Base-by-base conservation (phyloP, 129 eudicot genomes). In the Chrysanthemum seticuspe region DNA sequence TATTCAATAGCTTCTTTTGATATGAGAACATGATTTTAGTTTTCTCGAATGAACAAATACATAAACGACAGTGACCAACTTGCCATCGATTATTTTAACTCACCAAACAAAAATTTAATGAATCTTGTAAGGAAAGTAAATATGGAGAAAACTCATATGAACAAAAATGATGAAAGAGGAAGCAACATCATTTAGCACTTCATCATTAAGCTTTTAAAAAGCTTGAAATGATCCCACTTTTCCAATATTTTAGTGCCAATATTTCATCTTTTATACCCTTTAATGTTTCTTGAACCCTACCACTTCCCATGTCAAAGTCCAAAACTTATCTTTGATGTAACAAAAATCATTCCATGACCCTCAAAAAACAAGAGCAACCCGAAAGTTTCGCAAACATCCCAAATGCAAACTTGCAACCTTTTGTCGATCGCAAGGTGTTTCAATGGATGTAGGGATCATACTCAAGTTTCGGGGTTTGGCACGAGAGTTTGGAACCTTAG, bases 401-500 rank as follows among this genome's bases (percentile, higher is more conserved):
- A 68, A 69, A 91, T 91, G 97, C 80, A 77, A 14, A 72, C 48
- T 11, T 40, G 86, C 52, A 79, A 84, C 65, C 81, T 91, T 70
- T 44, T 85, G 54, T 79, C 95, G 3, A 76, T 89, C 49, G 60
- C 71, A 6, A 85, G 56, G 70, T 92, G 96, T 85, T 87, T 92
- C 76, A 92, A 87, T 47, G 87, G 87, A 23, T 92, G 96, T 75
- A 83, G 78, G 0, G 97, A 92, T 52, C 94, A 85, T 5, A 69
- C 95, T 1, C 89, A 78, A 11, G 84, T 80, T 53, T 75, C 87
- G 40, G 89, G 87, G 9, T 45, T 77, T 6, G 98, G 98, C 23
- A 92, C 98, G 0, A 77, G 98, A 65, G 71, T 92, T 21, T 89
- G 96, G 95, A 92, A 92, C 78, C 84, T 83, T 15, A 83, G 91